Percentiles rank a stretch among this genome's conserved stretches.
phyloP scores from a whole-genome alignment of 2,329 filamentous ascomycete genomes.

The Neoarthrinium moseri region DNA sequence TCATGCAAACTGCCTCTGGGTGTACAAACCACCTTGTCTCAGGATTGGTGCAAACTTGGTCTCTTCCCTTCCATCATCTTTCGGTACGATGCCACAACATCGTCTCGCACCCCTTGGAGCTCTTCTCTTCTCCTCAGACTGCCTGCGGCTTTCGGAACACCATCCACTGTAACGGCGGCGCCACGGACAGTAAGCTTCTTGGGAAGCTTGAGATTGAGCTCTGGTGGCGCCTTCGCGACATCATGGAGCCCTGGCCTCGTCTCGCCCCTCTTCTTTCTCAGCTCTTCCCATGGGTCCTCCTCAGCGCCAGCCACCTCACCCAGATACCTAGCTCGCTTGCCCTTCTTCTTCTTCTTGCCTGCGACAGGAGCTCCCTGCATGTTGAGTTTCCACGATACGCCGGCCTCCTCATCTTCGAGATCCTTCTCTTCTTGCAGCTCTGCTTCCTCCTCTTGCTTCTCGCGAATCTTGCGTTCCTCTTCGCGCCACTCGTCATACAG shows the following conservation, averaged over 20 bases:
- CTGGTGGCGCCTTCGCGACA: conserved; percentile 74
- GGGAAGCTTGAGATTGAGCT: conserved; percentile 61
- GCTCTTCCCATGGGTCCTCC: conserved; percentile 74
- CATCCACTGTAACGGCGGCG: conserved; percentile 64
- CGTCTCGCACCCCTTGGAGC: conserved; percentile 64
- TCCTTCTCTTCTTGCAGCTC: conserved; percentile 64
- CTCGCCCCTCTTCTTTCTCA: conserved; percentile 66
- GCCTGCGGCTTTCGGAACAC: conserved; percentile 65
- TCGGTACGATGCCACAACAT: conserved; percentile 73
- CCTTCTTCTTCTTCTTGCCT: conserved; percentile 43
- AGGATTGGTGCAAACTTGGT: conserved; percentile 17
- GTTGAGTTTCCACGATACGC: conserved; percentile 47
- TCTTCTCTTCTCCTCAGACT: conserved; percentile 73
- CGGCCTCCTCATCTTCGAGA: conserved; percentile 55
- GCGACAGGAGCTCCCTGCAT: conserved; percentile 39
- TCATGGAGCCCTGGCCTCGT: conserved; percentile 50
- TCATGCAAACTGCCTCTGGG: neutral
- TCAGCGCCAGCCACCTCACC: conserved; percentile 49
- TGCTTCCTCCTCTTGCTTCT: conserved; percentile 63
- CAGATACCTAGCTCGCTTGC: conserved; percentile 33
- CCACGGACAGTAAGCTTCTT: conserved; percentile 65
- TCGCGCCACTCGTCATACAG: conserved; percentile 76
- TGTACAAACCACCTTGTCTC: neutral
- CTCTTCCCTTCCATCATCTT: conserved; percentile 60
- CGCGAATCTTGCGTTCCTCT: conserved; percentile 62